Conservation (phyloP, 257 asterid genomes). For the Solanum piurae region DNA sequence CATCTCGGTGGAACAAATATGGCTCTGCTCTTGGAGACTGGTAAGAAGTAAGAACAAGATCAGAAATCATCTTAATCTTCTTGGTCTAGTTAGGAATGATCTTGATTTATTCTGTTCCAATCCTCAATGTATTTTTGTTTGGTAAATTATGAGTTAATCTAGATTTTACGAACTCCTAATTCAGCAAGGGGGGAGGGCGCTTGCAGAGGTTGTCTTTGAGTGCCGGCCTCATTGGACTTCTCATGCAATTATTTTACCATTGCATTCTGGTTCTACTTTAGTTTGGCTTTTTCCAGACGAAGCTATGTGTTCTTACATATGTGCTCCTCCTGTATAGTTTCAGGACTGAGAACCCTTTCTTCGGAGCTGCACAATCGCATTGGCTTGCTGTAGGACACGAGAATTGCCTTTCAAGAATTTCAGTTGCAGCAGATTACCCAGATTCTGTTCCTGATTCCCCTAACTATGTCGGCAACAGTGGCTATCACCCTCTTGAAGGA, state of each 20-base stretch:
- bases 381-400: conserved; percentile 35
- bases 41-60: background rate
- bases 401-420: conserved; percentile 34
- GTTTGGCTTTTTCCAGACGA: background rate
- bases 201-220: background rate
- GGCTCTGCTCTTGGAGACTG: background rate
- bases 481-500: conserved; percentile 83
- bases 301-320: background rate
- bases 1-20: background rate
- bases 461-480: conserved; percentile 26
- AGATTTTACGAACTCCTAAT: background rate
- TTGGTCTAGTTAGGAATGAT: background rate
- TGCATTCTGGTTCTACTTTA: background rate
- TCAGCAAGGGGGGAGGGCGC: background rate
- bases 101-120: background rate
- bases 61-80: background rate
- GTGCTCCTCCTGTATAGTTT: conserved; percentile 21
- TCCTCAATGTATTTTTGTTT: background rate
- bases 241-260: background rate
- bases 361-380: conserved; percentile 37
- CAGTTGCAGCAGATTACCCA: conserved; percentile 82
- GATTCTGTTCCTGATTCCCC: conserved; percentile 71
- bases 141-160: background rate
- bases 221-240: background rate
- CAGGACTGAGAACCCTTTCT: conserved; percentile 36